Conservation (phyloP, 2,329 filamentous ascomycete species). For the Phialophora tarda region DNA sequence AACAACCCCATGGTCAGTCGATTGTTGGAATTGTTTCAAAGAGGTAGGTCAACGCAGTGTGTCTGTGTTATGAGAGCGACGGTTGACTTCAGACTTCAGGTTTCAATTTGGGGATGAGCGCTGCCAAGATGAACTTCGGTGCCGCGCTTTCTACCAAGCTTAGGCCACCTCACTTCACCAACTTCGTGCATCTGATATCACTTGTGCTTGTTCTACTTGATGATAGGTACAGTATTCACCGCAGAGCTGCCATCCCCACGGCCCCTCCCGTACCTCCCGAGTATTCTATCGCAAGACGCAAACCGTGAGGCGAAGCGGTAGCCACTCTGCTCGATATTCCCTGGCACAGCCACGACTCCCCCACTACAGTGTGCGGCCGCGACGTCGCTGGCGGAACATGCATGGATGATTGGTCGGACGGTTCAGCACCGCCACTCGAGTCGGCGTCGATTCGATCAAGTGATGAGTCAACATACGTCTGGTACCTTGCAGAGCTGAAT, state of each 20-base stretch:
- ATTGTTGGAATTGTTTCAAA: neutral
- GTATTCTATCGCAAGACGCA: neutral
- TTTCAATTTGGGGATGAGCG: neutral
- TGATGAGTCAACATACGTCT: constrained; percentile 20
- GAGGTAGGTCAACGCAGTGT: neutral
- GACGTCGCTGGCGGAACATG: neutral
- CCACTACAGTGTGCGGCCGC: neutral
- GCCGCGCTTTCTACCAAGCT: neutral
- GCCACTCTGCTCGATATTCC: neutral
- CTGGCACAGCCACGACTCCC: neutral
- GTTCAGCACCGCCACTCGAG: constrained; percentile 5
- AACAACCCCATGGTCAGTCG: constrained; percentile 30
- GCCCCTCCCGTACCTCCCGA: neutral
- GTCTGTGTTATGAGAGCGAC: neutral
- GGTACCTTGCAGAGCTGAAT: constrained; percentile 31
- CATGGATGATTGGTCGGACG: neutral
- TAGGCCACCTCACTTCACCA: neutral
- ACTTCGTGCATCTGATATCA: neutral
- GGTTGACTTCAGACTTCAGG: neutral
- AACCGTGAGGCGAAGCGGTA: neutral
- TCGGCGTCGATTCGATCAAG: neutral
- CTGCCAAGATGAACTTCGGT: neutral
- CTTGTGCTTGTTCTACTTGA: neutral
- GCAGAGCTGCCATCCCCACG: neutral
- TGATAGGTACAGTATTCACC: neutral